Conservation (phyloP, 768 basidiomycete species). For the Lentinula sp. region DNA sequence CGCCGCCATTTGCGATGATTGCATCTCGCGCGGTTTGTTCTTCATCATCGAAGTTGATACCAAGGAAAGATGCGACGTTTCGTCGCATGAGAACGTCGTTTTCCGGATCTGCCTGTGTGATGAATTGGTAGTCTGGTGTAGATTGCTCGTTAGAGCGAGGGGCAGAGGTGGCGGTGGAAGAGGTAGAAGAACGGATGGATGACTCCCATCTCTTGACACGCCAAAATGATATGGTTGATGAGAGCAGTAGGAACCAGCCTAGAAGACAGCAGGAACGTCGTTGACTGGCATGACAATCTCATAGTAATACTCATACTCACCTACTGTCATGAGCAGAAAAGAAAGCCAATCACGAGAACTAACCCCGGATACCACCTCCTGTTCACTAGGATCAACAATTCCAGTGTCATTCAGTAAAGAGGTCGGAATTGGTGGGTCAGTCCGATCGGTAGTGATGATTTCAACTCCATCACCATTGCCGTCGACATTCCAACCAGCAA, state of each 20-base stretch:
- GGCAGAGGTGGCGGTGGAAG: background rate
- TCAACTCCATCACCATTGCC: conserved; percentile 10
- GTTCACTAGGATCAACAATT: conserved; percentile 16
- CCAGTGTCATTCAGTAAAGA: conserved; percentile 8
- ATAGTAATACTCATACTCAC: conserved; percentile 25
- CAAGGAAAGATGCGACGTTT: conserved; percentile 48
- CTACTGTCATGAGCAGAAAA: conserved; percentile 87
- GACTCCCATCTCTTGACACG: conserved; percentile 82
- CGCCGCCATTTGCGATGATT: background rate
- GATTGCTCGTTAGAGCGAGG: conserved; percentile 13
- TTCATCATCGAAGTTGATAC: conserved; percentile 31
- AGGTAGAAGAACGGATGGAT: conserved; percentile 46
- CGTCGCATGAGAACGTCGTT: conserved; percentile 46
- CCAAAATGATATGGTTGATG: conserved; percentile 77
- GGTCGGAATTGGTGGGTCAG: conserved; percentile 1
- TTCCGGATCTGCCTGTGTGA: conserved; percentile 40
- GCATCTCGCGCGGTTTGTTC: conserved; percentile 16
- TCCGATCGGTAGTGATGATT: background rate
- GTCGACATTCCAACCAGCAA: conserved; percentile 17
- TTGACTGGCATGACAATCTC: background rate
- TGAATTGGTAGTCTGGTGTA: conserved; percentile 15
- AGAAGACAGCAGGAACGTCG: background rate
- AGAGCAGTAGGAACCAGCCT: conserved; percentile 91
- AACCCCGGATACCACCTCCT: conserved; percentile 19
- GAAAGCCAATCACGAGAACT: conserved; percentile 83